Evolutionary conservation across 768 basidiomycete species (phyloP).

Genomic region (Auriscalpium vulgare): DNA sequence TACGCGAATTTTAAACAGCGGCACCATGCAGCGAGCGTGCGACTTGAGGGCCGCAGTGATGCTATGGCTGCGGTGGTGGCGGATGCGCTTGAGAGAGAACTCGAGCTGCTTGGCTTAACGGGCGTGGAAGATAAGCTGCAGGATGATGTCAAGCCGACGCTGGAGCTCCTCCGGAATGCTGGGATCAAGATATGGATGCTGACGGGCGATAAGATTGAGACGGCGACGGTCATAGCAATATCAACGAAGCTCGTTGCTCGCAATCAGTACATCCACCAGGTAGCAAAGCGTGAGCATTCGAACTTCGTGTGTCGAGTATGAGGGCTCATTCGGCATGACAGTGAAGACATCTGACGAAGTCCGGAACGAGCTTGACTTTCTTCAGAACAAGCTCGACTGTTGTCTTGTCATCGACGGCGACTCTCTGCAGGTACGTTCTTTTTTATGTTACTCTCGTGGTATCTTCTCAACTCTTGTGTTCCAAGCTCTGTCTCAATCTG

Average conservation of each 20-base stretch:
- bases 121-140: slow-evolving; percentile 99
- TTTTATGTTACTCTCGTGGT: no score
- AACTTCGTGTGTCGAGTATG: slow-evolving; percentile 1
- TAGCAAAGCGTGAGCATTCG: slow-evolving; percentile 70
- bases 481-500: slow-evolving; percentile 79
- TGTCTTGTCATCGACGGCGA: slow-evolving; percentile 98
- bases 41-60: slow-evolving; percentile 72
- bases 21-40: slow-evolving; percentile 74
- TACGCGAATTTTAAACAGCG: slow-evolving; percentile 67
- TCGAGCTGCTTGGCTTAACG: slow-evolving; percentile 89
- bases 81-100: slow-evolving; percentile 75
- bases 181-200: slow-evolving; percentile 99
- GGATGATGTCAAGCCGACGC: slow-evolving; percentile 89
- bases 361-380: slow-evolving; percentile 83
- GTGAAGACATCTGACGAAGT: slow-evolving; percentile 82
- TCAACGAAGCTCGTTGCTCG: slow-evolving; percentile 93
- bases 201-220: slow-evolving; percentile 98
- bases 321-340: slow-evolving; percentile 24
- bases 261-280: slow-evolving; percentile 96
- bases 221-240: slow-evolving; percentile 95
- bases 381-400: slow-evolving; percentile 92
- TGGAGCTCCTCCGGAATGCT: slow-evolving; percentile 90
- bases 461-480: not conserved
- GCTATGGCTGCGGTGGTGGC: slow-evolving; percentile 70
- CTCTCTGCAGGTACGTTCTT: slow-evolving; percentile 69